phyloP scores from a whole-genome alignment of 208 protist genomes.

The Crithidia thermophila region DNA sequence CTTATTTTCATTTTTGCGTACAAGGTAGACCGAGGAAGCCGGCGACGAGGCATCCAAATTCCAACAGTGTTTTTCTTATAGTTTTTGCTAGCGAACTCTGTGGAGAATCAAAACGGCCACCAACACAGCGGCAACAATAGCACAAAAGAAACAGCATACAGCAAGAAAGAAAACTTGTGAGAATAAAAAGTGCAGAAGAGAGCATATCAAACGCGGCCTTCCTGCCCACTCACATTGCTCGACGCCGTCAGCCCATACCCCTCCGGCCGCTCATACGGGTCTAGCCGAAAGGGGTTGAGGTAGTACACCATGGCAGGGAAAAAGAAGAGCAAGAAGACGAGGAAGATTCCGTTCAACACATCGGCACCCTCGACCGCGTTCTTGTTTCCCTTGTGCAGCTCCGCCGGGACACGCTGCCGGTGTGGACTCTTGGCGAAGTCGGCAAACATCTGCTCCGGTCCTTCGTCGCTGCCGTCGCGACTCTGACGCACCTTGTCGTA shows the following conservation, averaged over 20 bases:
- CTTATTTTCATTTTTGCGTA: too few relatives aligned
- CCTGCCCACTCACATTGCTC: conserved; percentile 9
- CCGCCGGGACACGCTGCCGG: conserved; percentile 48
- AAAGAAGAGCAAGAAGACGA: conserved; percentile 25
- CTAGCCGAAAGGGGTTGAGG: conserved; percentile 50
- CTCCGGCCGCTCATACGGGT: conserved; percentile 47
- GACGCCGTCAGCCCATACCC: conserved; percentile 31
- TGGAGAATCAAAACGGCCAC: too few relatives aligned
- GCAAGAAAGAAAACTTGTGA: neutral
- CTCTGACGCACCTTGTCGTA: conserved; percentile 71
- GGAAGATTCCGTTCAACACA: conserved; percentile 40
- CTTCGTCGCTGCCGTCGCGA: conserved; percentile 52
- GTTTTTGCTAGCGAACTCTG: too few relatives aligned
- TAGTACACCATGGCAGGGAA: conserved; percentile 16
- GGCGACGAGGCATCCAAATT: neutral
- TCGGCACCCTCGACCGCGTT: conserved; percentile 56
- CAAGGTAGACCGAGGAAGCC: too few relatives aligned
- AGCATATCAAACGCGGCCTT: neutral
- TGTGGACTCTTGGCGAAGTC: conserved; percentile 59
- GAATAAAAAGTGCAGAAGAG: neutral
- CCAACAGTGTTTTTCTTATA: too few relatives aligned
- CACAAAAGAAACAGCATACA: neutral
- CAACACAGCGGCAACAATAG: neutral
- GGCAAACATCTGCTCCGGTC: conserved; percentile 56
- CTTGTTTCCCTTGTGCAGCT: conserved; percentile 44